Evolutionary conservation across 257 asterid genomes (phyloP), one percentile per base, ranked within the genome.

Genomic region (Salvia splendens): DNA sequence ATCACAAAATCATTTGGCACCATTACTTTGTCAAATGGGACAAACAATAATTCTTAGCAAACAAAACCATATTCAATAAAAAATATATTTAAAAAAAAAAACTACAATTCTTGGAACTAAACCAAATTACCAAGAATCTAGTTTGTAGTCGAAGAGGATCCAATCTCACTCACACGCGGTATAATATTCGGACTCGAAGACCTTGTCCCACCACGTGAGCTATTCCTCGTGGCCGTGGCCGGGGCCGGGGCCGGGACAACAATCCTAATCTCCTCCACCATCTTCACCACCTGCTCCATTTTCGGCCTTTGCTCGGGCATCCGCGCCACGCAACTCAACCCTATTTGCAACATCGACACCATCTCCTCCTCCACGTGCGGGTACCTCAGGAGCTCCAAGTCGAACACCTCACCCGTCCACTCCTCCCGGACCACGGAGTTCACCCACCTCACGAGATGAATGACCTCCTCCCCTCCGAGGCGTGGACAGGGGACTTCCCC

Each of bases 361-460:
- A 87, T 79, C 71, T 87, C 95, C 52, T 83, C 95, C 75, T 87
- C 95, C 32, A 85, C 82, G 5, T 78, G 71, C 0, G 95, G 75
- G 71, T 77, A 76, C 86, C 84, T 81, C 82, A 87, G 58, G 12
- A 87, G 84, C 74, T 85, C 88, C 20, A 83, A 80, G 0, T 87
- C 95, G 7, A 87, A 87, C 67, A 87, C 95, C 64, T 87, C 95
- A 1, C 87, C 95, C 0, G 95, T 85, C 92, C 95, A 85, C 46
- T 87, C 95, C 80, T 87, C 95, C 1, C 87, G 80, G 0, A 87
- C 95, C 17, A 87, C 95, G 5, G 92, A 87, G 15, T 83, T 77
- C 33, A 87, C 92, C 95, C 95, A 87, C 4, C 86, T 69, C 30
- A 87, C 95, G 33, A 87, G 68, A 57, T 85, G 88, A 75, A 83